Conservation (phyloP, 371 early-diverging fungal species). For the Choanephora cucurbitarum region DNA sequence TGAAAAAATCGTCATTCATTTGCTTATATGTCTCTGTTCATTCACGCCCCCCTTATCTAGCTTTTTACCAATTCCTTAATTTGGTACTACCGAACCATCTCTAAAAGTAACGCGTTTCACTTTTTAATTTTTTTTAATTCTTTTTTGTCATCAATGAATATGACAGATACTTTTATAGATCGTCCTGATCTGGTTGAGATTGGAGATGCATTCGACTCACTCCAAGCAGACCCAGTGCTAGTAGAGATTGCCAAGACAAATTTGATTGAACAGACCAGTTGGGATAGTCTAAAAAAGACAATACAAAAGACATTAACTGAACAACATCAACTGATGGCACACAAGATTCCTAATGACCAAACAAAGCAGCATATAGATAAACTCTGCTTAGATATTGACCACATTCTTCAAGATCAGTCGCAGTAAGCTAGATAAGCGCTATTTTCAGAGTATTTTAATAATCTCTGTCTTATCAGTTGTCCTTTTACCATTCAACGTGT, state of each 20-base stretch:
- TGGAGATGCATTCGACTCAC: neutral
- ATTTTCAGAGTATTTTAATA: too few species aligned
- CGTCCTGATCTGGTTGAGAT: slow-evolving; percentile 9
- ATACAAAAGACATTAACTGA: slow-evolving; percentile 15
- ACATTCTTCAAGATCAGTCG: slow-evolving; percentile 31
- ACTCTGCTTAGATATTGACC: slow-evolving; percentile 27
- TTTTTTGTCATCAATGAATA: too few species aligned
- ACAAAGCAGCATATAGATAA: slow-evolving; percentile 19
- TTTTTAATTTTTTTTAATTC: neutral
- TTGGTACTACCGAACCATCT: too few species aligned
- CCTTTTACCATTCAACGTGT: slow-evolving; percentile 65
- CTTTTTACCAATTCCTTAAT: too few species aligned
- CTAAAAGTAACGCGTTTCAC: neutral
- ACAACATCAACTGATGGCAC: slow-evolving; percentile 37
- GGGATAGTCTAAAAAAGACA: slow-evolving; percentile 24
- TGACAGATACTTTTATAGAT: neutral
- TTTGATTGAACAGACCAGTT: slow-evolving; percentile 10
- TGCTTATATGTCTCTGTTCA: too few species aligned
- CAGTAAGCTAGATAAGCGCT: too few species aligned
- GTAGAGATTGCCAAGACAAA: slow-evolving; percentile 28
- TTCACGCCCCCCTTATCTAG: too few species aligned
- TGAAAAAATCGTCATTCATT: too few species aligned
- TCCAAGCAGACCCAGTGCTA: neutral
- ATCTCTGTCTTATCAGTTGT: too few species aligned
- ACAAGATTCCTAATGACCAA: slow-evolving; percentile 18